Evolutionary conservation across 2,329 filamentous ascomycete species (phyloP), one percentile per base, ranked within the genome.

Genomic region (Stromatinia cepivora): DNA sequence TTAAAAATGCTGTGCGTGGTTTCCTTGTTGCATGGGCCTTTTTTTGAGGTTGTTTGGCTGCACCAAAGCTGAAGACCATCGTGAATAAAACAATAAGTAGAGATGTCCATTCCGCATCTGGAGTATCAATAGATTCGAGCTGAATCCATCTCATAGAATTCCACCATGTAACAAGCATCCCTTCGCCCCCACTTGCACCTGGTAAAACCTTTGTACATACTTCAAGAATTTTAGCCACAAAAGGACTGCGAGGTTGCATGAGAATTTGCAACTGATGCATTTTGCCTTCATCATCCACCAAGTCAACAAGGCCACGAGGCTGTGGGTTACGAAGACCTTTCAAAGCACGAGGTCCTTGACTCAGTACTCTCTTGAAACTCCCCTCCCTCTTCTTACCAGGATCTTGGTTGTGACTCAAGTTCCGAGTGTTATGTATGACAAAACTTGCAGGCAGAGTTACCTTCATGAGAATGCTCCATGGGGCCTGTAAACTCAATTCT

Each of bases 401-500:
- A 36, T 84, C 84, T 25, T 84, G 83, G 61, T 82, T 80, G 71
- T 86, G 87, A 66, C 87, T 86, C 50, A 91, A 80, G 69, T 84
- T 86, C 74, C 86, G 84, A 36, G 85, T 82, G 72, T 90, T 87
- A 69, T 88, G 84, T 31, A 88, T 78, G 70, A 84, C 84, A 28
- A 93, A 81, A 39, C 84, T 81, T 9, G 70, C 74, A 2, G 90
- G 89, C 2, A 93, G 79, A 0, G 84, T 81, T n/a, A 93, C 80
- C 56, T 87, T 88, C n/a, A 88, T 87, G 17, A 91, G 83, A 66
- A 86, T 85, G 69, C 89, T 89, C 91, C 91, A 94, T 0, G 90
- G 91, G 8, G 90, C 90, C 78, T 93, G 91, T 13, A 92, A 81
- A 73, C 89, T 92, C 22, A 94, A 79, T 75, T 91, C 87, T 59